Percentiles rank a stretch among this genome's conserved stretches.
Conservation (phyloP, 2,329 filamentous ascomycete genomes). For the Nothomitra cinnamomea region DNA sequence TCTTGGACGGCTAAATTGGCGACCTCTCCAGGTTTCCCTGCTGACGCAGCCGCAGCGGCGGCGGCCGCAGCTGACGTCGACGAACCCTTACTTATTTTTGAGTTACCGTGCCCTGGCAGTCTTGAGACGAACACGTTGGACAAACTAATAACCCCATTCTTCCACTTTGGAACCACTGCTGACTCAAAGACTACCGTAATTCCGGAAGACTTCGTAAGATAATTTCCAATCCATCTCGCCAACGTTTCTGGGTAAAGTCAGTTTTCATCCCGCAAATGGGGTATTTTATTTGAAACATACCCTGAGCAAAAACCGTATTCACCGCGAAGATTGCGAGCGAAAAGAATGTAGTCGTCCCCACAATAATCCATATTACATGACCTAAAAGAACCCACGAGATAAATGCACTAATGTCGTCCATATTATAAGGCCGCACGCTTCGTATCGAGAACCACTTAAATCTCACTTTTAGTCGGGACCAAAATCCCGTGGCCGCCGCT, state of each 20-base stretch:
- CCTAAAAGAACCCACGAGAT: constrained; percentile 89
- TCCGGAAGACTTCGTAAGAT: constrained; percentile 83
- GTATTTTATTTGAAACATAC: constrained; percentile 26
- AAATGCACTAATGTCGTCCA: constrained; percentile 90
- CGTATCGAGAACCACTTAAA: constrained; percentile 98
- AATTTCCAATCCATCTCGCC: constrained; percentile 85
- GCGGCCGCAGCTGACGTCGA: constrained; percentile 69
- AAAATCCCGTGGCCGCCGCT: constrained; percentile 81
- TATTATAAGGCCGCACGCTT: constrained; percentile 84
- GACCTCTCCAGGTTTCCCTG: constrained; percentile 27
- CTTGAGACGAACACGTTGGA: constrained; percentile 92
- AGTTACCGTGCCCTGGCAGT: constrained; percentile 63
- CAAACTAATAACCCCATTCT: constrained; percentile 87
- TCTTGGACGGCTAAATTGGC: constrained; percentile 19
- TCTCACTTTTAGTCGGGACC: constrained; percentile 72
- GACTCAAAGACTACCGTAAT: constrained; percentile 93
- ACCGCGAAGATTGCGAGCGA: constrained; percentile 79
- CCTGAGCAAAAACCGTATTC: constrained; percentile 92
- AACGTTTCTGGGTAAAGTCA: constrained; percentile 51
- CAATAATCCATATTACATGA: constrained; percentile 86
- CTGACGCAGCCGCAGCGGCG: constrained; percentile 53
- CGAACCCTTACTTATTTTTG: constrained; percentile 84
- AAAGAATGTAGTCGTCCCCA: constrained; percentile 95
- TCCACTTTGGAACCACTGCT: constrained; percentile 93
- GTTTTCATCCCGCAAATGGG: not conserved